Evolutionary conservation across 495 filamentous ascomycete species (phyloP), one percentile per base, ranked within the genome.

Genomic region (Penicillium steckii): DNA sequence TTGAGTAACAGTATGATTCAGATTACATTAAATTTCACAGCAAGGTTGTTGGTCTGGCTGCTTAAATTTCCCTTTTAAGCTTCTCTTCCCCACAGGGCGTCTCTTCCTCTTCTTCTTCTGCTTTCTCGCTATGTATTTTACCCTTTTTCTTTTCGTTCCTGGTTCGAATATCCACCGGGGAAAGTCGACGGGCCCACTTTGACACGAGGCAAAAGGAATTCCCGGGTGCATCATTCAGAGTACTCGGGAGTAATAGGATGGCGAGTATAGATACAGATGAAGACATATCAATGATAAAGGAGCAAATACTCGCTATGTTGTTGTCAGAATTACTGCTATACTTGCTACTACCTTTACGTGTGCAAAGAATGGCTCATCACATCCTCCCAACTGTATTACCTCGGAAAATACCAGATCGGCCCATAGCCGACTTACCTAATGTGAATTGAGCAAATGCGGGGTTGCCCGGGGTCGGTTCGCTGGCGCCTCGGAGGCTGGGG

Each of bases 391-490:
- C n/a, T n/a, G n/a, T n/a, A n/a, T n/a, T n/a, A n/a, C 27, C 15
- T 26, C 10, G 12, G n/a, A 13, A 32, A 22, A 22, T 26, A 26
- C 10, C 27, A 40, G 29, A 23, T 52, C 46, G 52, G 52, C 44
- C 44, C 52, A 51, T 32, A 47, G 37, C 53, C 57, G 52, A 53
- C 46, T 61, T 65, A 65, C 62, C 59, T 62, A 65, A 62, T 52
- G 46, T 22, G 43, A 61, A 62, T 44, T 52, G 19, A 50, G 27
- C 25, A 53, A 65, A 65, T 65, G 62, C 62, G 62, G 62, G 62
- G 62, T 61, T 61, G 54, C 52, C 60, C 61, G 66, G 66, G 66
- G 62, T 69, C 59, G 64, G 62, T 60, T 69, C 56, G 52, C 53
- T 65, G 54, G 52, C 35, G 52, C 55, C 53, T 72, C 67, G 65